phyloP scores from a whole-genome alignment of 108 stramenopile species.

The Phaeodactylum tricornutum region DNA sequence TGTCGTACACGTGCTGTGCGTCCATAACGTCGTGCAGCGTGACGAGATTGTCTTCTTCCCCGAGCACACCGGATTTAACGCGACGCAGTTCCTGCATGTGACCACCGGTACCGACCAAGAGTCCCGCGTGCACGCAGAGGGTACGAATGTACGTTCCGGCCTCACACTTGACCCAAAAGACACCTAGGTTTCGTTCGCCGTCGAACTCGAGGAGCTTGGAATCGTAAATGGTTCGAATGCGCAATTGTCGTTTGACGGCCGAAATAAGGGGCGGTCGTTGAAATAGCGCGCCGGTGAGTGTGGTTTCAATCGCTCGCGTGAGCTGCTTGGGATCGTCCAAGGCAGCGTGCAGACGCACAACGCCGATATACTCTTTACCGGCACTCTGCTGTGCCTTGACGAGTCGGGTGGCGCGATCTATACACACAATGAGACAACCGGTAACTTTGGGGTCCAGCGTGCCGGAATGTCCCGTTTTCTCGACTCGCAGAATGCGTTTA shows the following conservation, averaged over 20 bases:
- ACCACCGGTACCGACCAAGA: constrained; percentile 94
- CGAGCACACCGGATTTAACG: constrained; percentile 89
- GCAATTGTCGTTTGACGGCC: constrained; percentile 98
- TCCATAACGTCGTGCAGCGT: constrained; percentile 99
- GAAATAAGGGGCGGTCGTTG: constrained; percentile 99
- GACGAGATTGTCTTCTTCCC: constrained; percentile 87
- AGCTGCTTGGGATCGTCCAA: constrained; percentile 75
- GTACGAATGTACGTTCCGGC: constrained; percentile 99
- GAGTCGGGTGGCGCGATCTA: constrained; percentile 97
- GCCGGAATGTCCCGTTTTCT: constrained; percentile 99
- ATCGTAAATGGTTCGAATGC: constrained; percentile 98
- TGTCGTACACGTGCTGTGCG: constrained; percentile 98
- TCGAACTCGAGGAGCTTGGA: constrained; percentile 95
- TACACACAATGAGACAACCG: constrained; percentile 99
- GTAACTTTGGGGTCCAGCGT: constrained; percentile 99
- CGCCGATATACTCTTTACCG: constrained; percentile 98
- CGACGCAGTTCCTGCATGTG: constrained; percentile 99
- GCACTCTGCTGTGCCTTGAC: constrained; percentile 99
- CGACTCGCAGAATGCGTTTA: constrained; percentile 97
- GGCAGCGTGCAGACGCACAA: constrained; percentile 94
- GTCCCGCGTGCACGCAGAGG: constrained; percentile 97
- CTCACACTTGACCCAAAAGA: constrained; percentile 94
- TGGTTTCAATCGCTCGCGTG: constrained; percentile 85
- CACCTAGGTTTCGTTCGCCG: constrained; percentile 89
- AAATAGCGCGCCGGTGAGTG: constrained; percentile 95